phyloP scores from a whole-genome alignment of 129 eudicot genomes.

The Scalesia atractyloides region DNA sequence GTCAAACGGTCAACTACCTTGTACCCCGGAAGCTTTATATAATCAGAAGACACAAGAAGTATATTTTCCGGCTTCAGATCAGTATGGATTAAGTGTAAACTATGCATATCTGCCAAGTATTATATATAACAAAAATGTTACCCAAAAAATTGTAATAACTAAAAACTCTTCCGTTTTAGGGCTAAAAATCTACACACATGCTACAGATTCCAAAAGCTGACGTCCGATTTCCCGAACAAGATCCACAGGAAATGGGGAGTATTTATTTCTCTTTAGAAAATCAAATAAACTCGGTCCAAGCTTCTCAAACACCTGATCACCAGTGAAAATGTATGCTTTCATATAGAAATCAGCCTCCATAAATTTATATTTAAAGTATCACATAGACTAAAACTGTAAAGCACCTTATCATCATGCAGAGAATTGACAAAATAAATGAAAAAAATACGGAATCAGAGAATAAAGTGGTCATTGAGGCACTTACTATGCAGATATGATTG shows the following conservation, averaged over 20 bases:
- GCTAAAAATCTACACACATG: conserved; percentile 90
- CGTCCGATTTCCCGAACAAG: conserved; percentile 99
- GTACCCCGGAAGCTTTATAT: conserved; percentile 73
- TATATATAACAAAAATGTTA: conserved; percentile 36
- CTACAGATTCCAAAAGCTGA: conserved; percentile 98
- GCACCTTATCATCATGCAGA: conserved; percentile 11
- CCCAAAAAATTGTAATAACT: conserved; percentile 19
- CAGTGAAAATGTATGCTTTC: conserved; percentile 55
- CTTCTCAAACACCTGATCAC: conserved; percentile 99
- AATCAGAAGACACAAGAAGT: conserved; percentile 81
- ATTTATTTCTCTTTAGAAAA: conserved; percentile 84
- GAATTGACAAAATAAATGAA: not conserved
- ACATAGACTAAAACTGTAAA: conserved; percentile 16
- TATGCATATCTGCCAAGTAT: conserved; percentile 86
- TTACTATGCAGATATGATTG: conserved; percentile 92
- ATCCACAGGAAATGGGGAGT: conserved; percentile 88
- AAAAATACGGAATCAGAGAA: not conserved
- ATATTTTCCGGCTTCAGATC: conserved; percentile 99
- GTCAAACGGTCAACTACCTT: conserved; percentile 58
- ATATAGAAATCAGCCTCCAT: conserved; percentile 27
- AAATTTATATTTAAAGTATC: not conserved
- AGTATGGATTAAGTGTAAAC: conserved; percentile 81
- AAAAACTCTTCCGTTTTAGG: conserved; percentile 26
- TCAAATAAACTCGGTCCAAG: conserved; percentile 99
- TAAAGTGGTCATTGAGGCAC: conserved; percentile 27